Base-by-base conservation (phyloP, 139 green algal genomes). In the Asterochloris erici region DNA sequence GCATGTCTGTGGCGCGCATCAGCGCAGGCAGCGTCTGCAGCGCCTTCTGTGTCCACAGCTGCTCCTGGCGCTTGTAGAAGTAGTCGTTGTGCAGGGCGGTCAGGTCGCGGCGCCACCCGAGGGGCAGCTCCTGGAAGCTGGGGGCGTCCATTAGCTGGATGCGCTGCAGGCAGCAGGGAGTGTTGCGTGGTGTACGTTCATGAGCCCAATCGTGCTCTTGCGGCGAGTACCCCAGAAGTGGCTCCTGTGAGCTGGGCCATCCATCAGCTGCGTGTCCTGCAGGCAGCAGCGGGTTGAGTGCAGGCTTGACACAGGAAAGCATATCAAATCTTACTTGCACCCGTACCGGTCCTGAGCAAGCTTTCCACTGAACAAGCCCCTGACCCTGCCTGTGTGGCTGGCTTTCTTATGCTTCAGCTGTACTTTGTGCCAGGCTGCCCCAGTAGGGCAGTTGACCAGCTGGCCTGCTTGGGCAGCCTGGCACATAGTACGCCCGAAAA, bases 31-130 rank as follows among this genome's bases (percentile, higher is more conserved):
- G 89, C 80, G 95, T 98, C 73, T 83, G 84, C 70, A 94, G 79
- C 29, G 94, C 94, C 17, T 94, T 91, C 71, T 89, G 79, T 9
- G 89, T 82, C 96, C 96, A 99, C 78, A 82, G 78, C 63, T 75
- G 11, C 12, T 81, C 78, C 81, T 90, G 86, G 24, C 86, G 78
- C 28, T 88, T 83, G 89, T 93, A 95, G 84, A 93, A 97, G 88
- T 99, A 98, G 79, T 98, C 91, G 77, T 98, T 88, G 80, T 98
- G 95, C 80, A 98, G 86, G 24, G 84, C 75, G 0, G 63, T 21
- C 79, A 99, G 90, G 26, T 90, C 79, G 0, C 90, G 82, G 66
- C 88, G 85, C 91, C 83, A 93, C 68, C 87, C 82, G 0, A 81
- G 70, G 24, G 96, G 88, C 79, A 98, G 92, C 29, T 92, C 90